Base-by-base conservation (phyloP, 495 filamentous ascomycete genomes). In the Aeminium ludgeri region DNA sequence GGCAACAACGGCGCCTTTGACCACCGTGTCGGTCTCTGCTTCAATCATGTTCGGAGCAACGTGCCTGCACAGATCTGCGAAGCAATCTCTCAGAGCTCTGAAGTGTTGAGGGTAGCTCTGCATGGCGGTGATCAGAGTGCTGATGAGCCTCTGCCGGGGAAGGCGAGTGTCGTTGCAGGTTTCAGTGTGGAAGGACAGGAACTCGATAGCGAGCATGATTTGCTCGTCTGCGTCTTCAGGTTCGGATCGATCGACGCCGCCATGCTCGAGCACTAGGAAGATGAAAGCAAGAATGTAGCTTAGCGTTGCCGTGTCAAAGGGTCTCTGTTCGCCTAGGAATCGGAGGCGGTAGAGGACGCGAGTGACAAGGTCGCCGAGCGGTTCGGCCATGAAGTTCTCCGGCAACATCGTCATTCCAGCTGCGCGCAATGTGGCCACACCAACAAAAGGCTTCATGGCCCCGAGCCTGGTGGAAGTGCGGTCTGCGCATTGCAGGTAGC, bases 91-190 rank as follows among this genome's bases (percentile, higher is more conserved):
- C 57, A 94, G 73, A 28, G 83, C 60, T 58, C 89, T 92, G 62
- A 94, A 94, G 57, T 96, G 91, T 41, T 91, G 82, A 31, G 73
- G 80, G 56, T 87, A 95, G 49, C 65, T 69, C 50, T 91, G 83
- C 82, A 96, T 92, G 2, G 82, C 77, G 3, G 61, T 64, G 20
- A 93, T 75, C 18, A 95, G 61, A 1, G 72, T 66, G 8, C 66
- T 53, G 0, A 96, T 57, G 13, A 91, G 64, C 34, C 86, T 70
- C 40, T 67, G 65, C 2, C 89, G 79, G 20, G 87, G 86, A 23
- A 95, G 66, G 23, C 73, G 70, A 13, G 66, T 60, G 50, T 92
- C 78, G 59, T 55, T 73, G 62, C 68, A 59, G 30, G 40, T 16
- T 23, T 78, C 72, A 2, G 84, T 80, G 53, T 97, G 89, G 60